Percentiles rank a stretch among this genome's conserved stretches.
Conservation (phyloP, 257 asterid genomes). For the Forsythia viridissima region DNA sequence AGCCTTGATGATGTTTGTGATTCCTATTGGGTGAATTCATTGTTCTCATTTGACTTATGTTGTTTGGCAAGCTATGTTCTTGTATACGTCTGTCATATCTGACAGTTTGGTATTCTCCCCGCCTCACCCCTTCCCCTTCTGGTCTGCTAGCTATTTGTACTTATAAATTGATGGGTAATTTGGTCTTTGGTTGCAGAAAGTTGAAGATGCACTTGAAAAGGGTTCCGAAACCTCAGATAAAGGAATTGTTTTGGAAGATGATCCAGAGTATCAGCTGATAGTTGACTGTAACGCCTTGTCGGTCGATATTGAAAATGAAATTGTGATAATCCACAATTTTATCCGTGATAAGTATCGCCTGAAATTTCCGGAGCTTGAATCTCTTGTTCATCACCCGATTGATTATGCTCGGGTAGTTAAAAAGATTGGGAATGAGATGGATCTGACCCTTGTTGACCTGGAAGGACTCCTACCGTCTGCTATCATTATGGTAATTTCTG, state of each 20-base stretch:
- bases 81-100: constrained; percentile 25
- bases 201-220: constrained; percentile 74
- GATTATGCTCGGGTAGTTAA: constrained; percentile 95
- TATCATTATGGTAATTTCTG: constrained; percentile 92
- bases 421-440: constrained; percentile 84
- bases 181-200: constrained; percentile 61
- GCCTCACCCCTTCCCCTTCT: not conserved
- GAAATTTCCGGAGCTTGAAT: constrained; percentile 94
- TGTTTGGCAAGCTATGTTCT: constrained; percentile 30
- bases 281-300: constrained; percentile 90
- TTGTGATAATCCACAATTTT: constrained; percentile 85
- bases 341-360: constrained; percentile 93
- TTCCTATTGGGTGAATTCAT: constrained; percentile 26
- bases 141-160: not conserved
- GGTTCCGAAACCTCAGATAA: constrained; percentile 56
- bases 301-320: constrained; percentile 94
- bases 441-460: constrained; percentile 89
- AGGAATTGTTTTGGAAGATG: constrained; percentile 78
- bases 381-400: constrained; percentile 93
- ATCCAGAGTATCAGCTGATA: constrained; percentile 92
- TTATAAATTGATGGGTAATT: constrained; percentile 11
- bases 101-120: constrained; percentile 9
- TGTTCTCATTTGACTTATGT: constrained; percentile 25
- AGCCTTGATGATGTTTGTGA: constrained; percentile 24
- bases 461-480: constrained; percentile 98